Conservation (phyloP, 148 eudicot species). For the Polygonum maritimum region DNA sequence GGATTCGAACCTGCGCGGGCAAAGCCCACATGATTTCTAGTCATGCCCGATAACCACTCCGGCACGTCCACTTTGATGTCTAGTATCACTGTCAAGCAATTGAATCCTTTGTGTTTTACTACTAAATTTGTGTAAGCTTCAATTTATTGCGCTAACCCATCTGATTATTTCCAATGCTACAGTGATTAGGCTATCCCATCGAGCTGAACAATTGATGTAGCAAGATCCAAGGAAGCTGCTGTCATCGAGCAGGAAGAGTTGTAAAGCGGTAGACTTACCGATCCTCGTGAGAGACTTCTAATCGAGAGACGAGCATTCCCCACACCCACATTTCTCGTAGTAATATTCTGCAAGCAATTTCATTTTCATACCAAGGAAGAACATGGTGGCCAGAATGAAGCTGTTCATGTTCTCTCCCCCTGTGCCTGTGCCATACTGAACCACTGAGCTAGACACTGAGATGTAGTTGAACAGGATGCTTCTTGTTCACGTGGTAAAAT, state of each 20-base stretch:
- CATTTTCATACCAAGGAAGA: background rate
- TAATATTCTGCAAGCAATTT: background rate
- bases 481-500: too few relatives aligned
- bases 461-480: background rate
- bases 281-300: background rate
- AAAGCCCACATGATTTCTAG: constrained; percentile 99
- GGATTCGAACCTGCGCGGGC: constrained; percentile 75
- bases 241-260: background rate
- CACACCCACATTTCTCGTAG: background rate
- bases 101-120: background rate
- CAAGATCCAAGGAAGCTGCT: too few relatives aligned
- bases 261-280: background rate
- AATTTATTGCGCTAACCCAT: background rate
- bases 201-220: background rate
- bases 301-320: too few relatives aligned
- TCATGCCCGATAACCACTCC: constrained; percentile 99
- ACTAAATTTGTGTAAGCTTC: background rate
- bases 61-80: constrained; percentile 72
- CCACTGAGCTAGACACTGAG: background rate
- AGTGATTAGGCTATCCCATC: background rate
- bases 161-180: background rate
- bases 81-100: background rate
- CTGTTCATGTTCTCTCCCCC: background rate
- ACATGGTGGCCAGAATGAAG: background rate
- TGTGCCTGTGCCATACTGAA: background rate